A percentile compares a stretch with the other conserved stretches of the same genome.
These are phyloP conservation scores for Gynostemma pentaphyllum DNA, from an alignment of 306 rosid genomes.

Conservation along the genomic window DNA sequence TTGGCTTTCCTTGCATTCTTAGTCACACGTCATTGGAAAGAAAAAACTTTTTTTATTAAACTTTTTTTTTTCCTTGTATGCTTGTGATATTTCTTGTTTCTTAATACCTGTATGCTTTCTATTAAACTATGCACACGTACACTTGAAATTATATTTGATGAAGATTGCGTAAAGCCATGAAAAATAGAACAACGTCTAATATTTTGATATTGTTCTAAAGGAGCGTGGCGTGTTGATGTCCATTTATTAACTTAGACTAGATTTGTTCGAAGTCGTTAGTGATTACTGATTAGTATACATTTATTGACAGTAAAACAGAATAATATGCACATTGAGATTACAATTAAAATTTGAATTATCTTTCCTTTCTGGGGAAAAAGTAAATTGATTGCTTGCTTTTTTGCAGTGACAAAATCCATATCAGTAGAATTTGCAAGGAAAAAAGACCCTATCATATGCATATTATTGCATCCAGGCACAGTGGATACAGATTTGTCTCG, in stretches of 20 bases:
- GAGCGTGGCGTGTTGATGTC: background rate
- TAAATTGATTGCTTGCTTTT: background rate
- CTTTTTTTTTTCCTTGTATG: background rate
- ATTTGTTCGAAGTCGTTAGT: background rate
- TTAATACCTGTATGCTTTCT: too few relatives aligned
- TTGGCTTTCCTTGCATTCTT: background rate
- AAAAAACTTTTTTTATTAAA: background rate
- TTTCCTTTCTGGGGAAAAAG: background rate
- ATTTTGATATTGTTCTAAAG: background rate
- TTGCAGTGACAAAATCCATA: constrained; percentile 60
- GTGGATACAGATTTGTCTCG: constrained; percentile 92
- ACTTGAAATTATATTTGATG: too few relatives aligned
- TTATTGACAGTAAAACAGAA: background rate
- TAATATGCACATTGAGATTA: background rate
- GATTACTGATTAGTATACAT: background rate
- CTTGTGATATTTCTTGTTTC: background rate
- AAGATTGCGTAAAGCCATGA: background rate
- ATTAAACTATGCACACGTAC: too few relatives aligned
- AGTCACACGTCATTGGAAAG: background rate
- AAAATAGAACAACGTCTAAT: background rate
- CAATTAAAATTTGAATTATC: background rate
- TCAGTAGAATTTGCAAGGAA: constrained; percentile 66
- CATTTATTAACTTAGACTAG: background rate
- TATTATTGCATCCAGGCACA: constrained; percentile 87
- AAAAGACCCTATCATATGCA: constrained; percentile 70